Percentiles rank a stretch among this genome's conserved stretches.
phyloP scores from a whole-genome alignment of 768 basidiomycete species.

The Dacryopinax spathularia region DNA sequence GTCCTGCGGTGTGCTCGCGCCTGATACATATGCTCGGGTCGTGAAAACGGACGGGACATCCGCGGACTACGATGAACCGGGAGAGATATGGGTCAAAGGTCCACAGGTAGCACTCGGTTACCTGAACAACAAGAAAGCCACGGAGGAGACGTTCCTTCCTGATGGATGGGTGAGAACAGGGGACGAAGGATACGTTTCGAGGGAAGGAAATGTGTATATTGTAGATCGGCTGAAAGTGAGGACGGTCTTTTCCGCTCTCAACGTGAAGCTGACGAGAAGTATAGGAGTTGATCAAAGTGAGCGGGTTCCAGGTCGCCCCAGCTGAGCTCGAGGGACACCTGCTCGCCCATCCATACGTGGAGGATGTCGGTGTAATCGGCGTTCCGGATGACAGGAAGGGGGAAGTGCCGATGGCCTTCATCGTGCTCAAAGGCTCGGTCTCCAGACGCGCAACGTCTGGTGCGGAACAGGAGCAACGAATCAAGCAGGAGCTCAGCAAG shows the following conservation, averaged over 20 bases:
- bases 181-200: conserved; percentile 52
- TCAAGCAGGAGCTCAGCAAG: conserved; percentile 35
- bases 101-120: conserved; percentile 50
- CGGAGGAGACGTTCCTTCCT: conserved; percentile 43
- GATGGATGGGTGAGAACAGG: conserved; percentile 66
- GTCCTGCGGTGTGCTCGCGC: too few relatives aligned
- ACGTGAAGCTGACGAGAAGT: neutral
- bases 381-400: conserved; percentile 57
- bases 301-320: conserved; percentile 67
- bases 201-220: too few relatives aligned
- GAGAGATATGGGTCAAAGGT: conserved; percentile 50
- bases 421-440: conserved; percentile 43
- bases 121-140: conserved; percentile 56
- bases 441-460: neutral
- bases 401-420: conserved; percentile 63
- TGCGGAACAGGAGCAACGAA: conserved; percentile 25
- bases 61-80: conserved; percentile 43
- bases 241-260: neutral
- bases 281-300: conserved; percentile 68
- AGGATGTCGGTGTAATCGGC: conserved; percentile 56
- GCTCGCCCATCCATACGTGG: conserved; percentile 46
- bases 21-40: conserved; percentile 9
- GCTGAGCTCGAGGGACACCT: conserved; percentile 62
- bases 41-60: conserved; percentile 35
- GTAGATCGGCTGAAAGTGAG: conserved; percentile 61